Evolutionary conservation across 2,329 filamentous ascomycete species (phyloP), one percentile per base, ranked within the genome.

Genomic region (Escovopsis sp.): DNA sequence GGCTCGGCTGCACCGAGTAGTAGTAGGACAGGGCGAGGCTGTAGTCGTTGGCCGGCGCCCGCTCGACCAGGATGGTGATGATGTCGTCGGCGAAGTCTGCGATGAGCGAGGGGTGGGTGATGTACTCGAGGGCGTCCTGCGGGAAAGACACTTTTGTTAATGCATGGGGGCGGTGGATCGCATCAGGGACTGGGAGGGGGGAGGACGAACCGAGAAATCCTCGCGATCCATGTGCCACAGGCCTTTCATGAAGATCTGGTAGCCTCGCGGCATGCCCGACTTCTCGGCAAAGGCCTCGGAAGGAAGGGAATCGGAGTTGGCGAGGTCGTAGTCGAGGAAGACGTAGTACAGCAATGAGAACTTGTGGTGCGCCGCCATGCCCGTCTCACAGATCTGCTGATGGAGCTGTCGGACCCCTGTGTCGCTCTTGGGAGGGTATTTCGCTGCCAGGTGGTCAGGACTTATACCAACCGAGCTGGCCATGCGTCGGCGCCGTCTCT

Each of bases 31-130:
- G 69, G 0, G 83, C 73, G 2, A 88, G 68, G 26, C 65, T 70
- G 52, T 75, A 73, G 55, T 85, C 78, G 44, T 70, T 64, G 36
- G 69, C 64, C 33, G 72, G 62, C 19, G 77, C 69, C 48, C 77
- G 71, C 33, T 73, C 70, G 41, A 85, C 75, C 4, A 91, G 72
- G 4, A 73, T 71, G 26, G 73, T 72, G 50, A 91, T 70, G 41
- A 93, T 88, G 47, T 93, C 83, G 61, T 91, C 85, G 44, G 83
- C 74, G 54, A 91, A 93, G 42, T 86, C 86, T 33, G 83, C 79
- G 18, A 81, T 77, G 4, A 93, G 70, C 2, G 82, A 85, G 0
- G 86, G 85, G 53, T 91, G 81, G 4, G 84, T 80, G 12, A 94
- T 73, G 56, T 81, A 78, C 51, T 85, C 78, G 26, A 93, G 68